phyloP scores from a whole-genome alignment of 108 stramenopile genomes.

The Nitzschia inconspicua region DNA sequence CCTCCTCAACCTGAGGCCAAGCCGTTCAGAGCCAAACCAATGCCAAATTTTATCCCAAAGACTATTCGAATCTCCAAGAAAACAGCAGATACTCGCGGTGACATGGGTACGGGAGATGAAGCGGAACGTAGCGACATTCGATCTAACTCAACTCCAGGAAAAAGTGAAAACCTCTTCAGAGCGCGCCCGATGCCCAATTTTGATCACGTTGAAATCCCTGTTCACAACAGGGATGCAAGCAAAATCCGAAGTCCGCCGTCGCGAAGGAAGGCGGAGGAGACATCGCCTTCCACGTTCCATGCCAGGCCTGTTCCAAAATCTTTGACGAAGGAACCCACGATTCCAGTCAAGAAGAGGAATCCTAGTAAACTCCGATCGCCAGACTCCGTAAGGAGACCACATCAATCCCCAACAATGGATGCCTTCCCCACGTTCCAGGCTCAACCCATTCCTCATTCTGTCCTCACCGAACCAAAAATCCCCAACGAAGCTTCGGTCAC shows the following conservation, averaged over 20 bases:
- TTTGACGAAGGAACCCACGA: background rate
- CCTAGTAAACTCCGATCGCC: conserved; percentile 22
- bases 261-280: background rate
- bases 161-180: background rate
- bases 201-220: conserved; percentile 4
- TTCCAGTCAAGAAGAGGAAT: conserved; percentile 10
- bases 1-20: background rate
- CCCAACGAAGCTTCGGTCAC: background rate
- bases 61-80: background rate
- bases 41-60: conserved; percentile 11
- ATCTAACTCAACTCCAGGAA: too few species aligned
- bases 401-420: background rate
- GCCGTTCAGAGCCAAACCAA: conserved; percentile 4
- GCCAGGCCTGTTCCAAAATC: conserved; percentile 11
- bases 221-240: background rate
- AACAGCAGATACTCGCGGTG: background rate
- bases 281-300: background rate
- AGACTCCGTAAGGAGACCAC: background rate
- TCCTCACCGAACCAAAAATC: too few species aligned
- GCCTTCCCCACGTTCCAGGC: background rate
- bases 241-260: background rate
- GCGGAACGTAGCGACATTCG: too few species aligned
- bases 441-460: background rate
- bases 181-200: conserved; percentile 19
- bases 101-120: too few species aligned